Percentiles rank a stretch among this genome's conserved stretches.
These are phyloP conservation scores for Cladochytrium tenue DNA, from an alignment of 371 early-diverging fungal species.

Conservation along the genomic window DNA sequence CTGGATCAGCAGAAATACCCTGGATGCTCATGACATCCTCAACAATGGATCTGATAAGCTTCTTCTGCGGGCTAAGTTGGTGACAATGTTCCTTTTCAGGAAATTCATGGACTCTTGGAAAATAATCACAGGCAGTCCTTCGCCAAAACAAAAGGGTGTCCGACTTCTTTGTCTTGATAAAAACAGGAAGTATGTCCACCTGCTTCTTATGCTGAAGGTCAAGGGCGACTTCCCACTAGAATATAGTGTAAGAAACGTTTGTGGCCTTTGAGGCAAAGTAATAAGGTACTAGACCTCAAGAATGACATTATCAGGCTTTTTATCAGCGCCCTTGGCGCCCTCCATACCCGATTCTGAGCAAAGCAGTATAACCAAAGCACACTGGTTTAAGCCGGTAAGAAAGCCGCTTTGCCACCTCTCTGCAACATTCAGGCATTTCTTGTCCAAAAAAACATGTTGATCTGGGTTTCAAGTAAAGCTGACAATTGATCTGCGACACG, in stretches of 20 bases:
- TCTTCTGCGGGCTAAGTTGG: slow-evolving; percentile 2
- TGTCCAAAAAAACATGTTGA: slow-evolving; percentile 1
- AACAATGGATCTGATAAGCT: slow-evolving; percentile 1
- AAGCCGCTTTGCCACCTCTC: neutral
- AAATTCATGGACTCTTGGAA: neutral
- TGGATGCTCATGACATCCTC: neutral
- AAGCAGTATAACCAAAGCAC: neutral
- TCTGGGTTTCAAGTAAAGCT: no score
- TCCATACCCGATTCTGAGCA: neutral
- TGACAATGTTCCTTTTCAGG: slow-evolving; percentile 8
- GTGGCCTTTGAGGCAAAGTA: neutral
- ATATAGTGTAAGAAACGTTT: neutral
- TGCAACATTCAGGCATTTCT: neutral
- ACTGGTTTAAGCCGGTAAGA: neutral
- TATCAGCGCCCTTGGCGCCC: neutral
- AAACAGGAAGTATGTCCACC: slow-evolving; percentile 5
- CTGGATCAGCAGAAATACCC: slow-evolving; percentile 5
- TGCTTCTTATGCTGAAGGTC: neutral
- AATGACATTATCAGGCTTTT: slow-evolving; percentile 9
- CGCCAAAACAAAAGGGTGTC: neutral
- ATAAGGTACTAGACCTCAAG: neutral
- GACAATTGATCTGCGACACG: no score
- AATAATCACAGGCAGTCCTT: neutral
- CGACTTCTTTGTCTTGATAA: neutral
- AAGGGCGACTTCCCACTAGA: slow-evolving; percentile 14